These are phyloP conservation scores for Cynanchum wilfordii DNA, from an alignment of 257 asterid genomes.

Conservation along the genomic window DNA sequence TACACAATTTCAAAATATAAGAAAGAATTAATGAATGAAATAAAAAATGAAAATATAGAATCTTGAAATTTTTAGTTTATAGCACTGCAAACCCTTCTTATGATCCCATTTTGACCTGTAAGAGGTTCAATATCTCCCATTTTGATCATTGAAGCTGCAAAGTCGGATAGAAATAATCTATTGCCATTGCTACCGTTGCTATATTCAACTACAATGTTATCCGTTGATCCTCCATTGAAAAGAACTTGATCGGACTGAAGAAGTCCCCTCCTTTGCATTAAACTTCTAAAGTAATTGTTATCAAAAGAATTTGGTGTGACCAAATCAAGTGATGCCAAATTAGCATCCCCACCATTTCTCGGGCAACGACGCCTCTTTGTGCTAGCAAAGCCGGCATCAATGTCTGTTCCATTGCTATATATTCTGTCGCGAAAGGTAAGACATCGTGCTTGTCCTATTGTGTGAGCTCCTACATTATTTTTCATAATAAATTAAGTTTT, in stretches of 20 bases:
- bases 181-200: not conserved
- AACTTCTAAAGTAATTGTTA: constrained; percentile 21
- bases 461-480: constrained; percentile 25
- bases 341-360: constrained; percentile 12
- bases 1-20: no score
- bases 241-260: constrained; percentile 28
- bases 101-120: no score
- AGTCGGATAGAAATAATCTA: no score
- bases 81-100: no score
- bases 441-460: constrained; percentile 35
- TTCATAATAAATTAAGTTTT: not conserved
- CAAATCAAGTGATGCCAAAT: constrained; percentile 31
- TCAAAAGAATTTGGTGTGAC: constrained; percentile 23
- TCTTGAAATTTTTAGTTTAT: no score
- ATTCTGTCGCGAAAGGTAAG: constrained; percentile 18
- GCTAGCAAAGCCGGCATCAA: constrained; percentile 33
- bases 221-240: constrained; percentile 19
- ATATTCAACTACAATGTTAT: constrained; percentile 15
- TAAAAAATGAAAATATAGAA: no score
- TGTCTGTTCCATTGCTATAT: constrained; percentile 26
- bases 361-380: constrained; percentile 27
- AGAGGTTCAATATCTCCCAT: no score
- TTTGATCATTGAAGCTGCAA: no score
- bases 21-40: no score
- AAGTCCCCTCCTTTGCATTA: constrained; percentile 22